Conservation (phyloP, 345 rosid genomes). For the Syzygium oleosum region DNA sequence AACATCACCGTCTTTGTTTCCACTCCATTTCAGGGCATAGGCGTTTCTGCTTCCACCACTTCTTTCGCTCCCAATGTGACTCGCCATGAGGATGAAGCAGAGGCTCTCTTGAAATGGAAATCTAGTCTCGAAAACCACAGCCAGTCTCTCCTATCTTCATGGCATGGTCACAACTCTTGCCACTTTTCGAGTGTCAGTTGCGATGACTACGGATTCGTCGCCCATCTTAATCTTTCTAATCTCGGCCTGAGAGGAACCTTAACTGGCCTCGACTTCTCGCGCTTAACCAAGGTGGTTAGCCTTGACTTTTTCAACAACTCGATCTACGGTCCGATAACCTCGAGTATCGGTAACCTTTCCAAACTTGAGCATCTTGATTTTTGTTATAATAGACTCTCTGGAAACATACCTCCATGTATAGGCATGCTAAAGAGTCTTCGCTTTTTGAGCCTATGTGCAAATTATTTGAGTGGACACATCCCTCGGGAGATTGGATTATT, state of each 20-base stretch:
- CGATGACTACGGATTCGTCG: rapidly evolving
- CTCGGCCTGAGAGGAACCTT: not conserved
- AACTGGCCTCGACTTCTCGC: not conserved
- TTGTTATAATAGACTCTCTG: not conserved
- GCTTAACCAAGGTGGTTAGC: not conserved
- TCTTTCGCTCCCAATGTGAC: not conserved
- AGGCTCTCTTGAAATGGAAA: not conserved
- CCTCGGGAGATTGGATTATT: no score
- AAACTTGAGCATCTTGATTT: not conserved
- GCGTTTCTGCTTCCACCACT: not conserved
- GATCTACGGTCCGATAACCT: not conserved
- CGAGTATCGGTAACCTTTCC: not conserved
- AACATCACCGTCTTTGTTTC: not conserved
- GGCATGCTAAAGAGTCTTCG: not conserved
- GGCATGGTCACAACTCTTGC: not conserved
- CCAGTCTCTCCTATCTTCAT: not conserved
- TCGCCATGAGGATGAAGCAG: not conserved
- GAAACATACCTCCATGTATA: not conserved
- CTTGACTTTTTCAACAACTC: not conserved
- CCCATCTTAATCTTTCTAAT: not conserved
- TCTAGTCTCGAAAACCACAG: not conserved
- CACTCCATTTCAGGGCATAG: not conserved
- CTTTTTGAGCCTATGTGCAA: not conserved
- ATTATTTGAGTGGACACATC: not conserved
- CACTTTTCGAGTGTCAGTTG: not conserved